Evolutionary conservation across 805 yeast genomes (phyloP).

Genomic region (Wickerhamomyces rabaulensis): DNA sequence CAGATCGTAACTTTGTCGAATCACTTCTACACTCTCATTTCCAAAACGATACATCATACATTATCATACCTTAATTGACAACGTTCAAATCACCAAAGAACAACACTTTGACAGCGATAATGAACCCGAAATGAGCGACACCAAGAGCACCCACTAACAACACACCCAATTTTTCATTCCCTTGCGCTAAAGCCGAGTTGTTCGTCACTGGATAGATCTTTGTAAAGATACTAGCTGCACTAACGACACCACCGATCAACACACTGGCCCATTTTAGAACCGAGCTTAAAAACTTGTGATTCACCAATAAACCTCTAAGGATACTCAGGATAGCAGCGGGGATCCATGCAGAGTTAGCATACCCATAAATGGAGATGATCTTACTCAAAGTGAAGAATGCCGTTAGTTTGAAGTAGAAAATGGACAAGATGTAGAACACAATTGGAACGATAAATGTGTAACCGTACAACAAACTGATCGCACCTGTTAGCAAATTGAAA

Average conservation of each 20-base stretch:
- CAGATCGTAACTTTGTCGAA: too few relatives aligned
- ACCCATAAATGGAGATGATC: conserved; percentile 75
- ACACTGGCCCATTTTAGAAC: conserved; percentile 62
- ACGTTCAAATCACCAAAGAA: conserved; percentile 47
- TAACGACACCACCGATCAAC: conserved; percentile 51
- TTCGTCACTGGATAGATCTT: conserved; percentile 39
- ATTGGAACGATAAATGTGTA: conserved; percentile 68
- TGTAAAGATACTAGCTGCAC: conserved; percentile 49
- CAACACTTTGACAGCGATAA: conserved; percentile 58
- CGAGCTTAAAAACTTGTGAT: conserved; percentile 37
- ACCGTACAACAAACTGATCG: conserved; percentile 68
- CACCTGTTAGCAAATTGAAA: conserved; percentile 59
- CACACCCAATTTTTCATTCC: conserved; percentile 32
- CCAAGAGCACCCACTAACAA: conserved; percentile 37
- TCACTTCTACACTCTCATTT: background rate
- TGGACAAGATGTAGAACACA: conserved; percentile 43
- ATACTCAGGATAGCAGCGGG: conserved; percentile 66
- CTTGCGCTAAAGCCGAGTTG: conserved; percentile 28
- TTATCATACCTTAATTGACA: conserved; percentile 8
- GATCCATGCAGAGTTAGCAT: conserved; percentile 80
- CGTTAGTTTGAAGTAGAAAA: conserved; percentile 49
- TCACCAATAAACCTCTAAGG: conserved; percentile 48
- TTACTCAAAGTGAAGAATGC: conserved; percentile 47
- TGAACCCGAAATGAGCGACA: conserved; percentile 49
- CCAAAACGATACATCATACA: background rate